Evolutionary conservation across 2,329 filamentous ascomycete genomes (phyloP), one percentile per base, ranked within the genome.

Genomic region (Cercospora sp.): DNA sequence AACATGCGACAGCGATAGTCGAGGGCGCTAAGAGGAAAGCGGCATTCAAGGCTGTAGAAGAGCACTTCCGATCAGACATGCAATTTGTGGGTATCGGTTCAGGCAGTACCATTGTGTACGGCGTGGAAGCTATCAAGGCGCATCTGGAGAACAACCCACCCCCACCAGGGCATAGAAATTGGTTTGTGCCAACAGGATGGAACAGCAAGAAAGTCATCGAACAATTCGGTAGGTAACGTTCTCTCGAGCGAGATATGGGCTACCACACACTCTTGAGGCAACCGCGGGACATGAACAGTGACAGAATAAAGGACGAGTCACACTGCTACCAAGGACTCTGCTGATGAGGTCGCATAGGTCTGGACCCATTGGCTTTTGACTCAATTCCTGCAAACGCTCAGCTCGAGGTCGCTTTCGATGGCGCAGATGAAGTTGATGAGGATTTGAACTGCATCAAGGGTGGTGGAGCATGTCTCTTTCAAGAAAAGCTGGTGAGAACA

Each of bases 371-470:
- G 65, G 88, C 89, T 73, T 91, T 97, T 75, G 91, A 94, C 76
- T 88, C 90, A 69, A 83, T 96, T 16, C 90, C 91, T 0, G 78
- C 84, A 49, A 84, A 85, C 64, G 82, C 82, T 16, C 77, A 89
- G 77, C 86, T 99, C 30, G 94, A 98, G 76, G 91, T 98, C 18
- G 92, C 91, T 61, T 99, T 99, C 78, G 95, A 99, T 77, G 95
- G 95, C 64, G 95, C 95, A 3, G 95, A 99, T 79, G 95, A 99
- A 83, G 93, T 99, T 34, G 95, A 99, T 78, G 89, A 92, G 58
- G 91, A 96, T 63, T 82, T 99, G 69, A 99, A 98, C 81, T 93
- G 94, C 78, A 98, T 99, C 83, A 98, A 98, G 84, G 95, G 95
- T 65, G 95, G 95, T 61, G 95, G 95, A 67, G 95, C 93, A n/a